Base-by-base conservation (phyloP, 2,329 filamentous ascomycete species). In the Berkeleyomyces basicola region DNA sequence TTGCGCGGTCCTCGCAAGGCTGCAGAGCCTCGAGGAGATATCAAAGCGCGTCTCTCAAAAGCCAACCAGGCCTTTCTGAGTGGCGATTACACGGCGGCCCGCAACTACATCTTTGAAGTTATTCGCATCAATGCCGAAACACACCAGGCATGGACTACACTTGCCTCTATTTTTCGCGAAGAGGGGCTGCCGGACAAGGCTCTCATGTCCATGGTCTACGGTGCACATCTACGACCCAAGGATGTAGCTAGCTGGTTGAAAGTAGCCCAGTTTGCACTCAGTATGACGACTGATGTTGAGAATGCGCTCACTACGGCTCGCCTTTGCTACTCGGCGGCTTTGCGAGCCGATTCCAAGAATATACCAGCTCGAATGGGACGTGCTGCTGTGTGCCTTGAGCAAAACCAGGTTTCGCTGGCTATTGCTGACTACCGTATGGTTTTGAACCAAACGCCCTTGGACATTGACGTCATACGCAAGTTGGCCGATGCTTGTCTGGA, bases 61-160 rank as follows among this genome's bases (percentile, higher is more conserved):
- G 87, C 88, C 2, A 87, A 84, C 64, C 78, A 84, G 65, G 82
- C 83, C 3, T 90, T 85, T 69, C 77, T 89, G 64, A 76, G 79
- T 7, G 77, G 79, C 36, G 77, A 85, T 23, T 83, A 85, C 66
- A 77, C 81, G 4, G 75, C 78, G 47, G 84, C 86, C 4, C 74
- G 83, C 43, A 77, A 79, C 14, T 74, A 81, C 31, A 79, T 82
- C 7, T 77, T 79, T 47, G 83, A 86, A 67, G 80, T 86, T 63
- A 84, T 87, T 68, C 78, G 83, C 59, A 83, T 86, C 69, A 86
- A 87, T 66, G 82, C 82, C 23, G 83, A 86, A 70, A 85, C 82
- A 1, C 78, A 83, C 65, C 78, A 82, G 67, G 84, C 84, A 33
- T 87, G 83, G 83, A 80, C 77, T 11, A 75, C 84, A 10, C 71